Conservation (phyloP, 1,284 basidiomycete species). For the Rhodotorula sp. region DNA sequence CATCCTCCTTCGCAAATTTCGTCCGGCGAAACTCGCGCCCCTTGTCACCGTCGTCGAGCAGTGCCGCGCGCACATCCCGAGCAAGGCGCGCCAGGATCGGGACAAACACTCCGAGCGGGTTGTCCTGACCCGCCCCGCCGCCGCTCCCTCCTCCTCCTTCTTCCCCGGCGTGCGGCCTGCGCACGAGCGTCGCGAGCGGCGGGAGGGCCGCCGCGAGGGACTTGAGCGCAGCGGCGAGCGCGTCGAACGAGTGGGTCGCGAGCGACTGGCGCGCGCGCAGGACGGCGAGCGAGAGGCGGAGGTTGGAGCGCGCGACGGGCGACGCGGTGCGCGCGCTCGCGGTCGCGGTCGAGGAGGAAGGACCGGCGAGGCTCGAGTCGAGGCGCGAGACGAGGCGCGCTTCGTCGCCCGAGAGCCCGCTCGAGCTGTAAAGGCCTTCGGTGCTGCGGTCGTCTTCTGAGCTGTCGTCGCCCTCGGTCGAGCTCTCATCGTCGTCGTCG, state of each 20-base stretch:
- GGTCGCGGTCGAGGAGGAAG: too few relatives aligned
- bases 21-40: slow-evolving; percentile 1
- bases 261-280: slow-evolving; percentile 24
- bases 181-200: background rate
- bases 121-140: background rate
- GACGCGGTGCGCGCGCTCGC: background rate
- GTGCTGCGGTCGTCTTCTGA: background rate
- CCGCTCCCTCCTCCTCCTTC: too few relatives aligned
- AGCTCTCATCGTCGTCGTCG: background rate
- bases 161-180: background rate
- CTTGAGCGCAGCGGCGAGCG: slow-evolving; percentile 12
- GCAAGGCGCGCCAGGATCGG: slow-evolving; percentile 20
- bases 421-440: background rate
- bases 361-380: background rate
- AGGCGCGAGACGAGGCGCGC: background rate
- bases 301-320: slow-evolving; percentile 9
- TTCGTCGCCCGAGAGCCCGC: background rate
- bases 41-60: slow-evolving; percentile 1
- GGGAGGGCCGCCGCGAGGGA: slow-evolving; percentile 7
- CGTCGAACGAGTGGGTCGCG: background rate
- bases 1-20: slow-evolving; percentile 18
- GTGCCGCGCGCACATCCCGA: background rate
- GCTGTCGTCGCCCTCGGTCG: background rate
- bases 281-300: slow-evolving; percentile 29
- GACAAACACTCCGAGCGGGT: slow-evolving; percentile 24